Conservation (phyloP, 2,329 filamentous ascomycete genomes). For the Exutisphaerella laricina region DNA sequence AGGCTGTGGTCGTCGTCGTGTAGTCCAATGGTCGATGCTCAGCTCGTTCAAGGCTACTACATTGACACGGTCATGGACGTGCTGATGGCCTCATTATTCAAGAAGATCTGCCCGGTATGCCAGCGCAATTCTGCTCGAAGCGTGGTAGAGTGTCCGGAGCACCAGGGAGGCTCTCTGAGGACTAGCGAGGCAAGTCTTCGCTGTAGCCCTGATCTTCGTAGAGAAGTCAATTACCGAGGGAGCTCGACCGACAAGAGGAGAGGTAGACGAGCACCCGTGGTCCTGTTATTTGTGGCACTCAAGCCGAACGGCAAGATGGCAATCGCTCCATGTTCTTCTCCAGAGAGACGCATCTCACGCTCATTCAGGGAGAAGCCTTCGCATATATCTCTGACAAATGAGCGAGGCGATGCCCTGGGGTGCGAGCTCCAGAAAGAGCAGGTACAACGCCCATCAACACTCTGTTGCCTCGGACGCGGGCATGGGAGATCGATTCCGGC, state of each 20-base stretch:
- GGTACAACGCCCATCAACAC: background rate
- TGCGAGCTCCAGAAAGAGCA: background rate
- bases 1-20: background rate
- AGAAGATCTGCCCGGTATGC: too few species aligned
- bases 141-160: background rate
- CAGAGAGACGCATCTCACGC: background rate
- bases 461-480: too few species aligned
- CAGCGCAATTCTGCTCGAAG: too few species aligned
- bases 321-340: background rate
- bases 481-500: too few species aligned
- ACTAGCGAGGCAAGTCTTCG: too few species aligned
- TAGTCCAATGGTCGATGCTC: too few species aligned
- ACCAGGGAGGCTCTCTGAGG: background rate
- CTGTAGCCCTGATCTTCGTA: too few species aligned
- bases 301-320: background rate
- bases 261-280: background rate
- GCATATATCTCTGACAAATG: background rate
- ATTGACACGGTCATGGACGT: background rate
- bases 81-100: too few species aligned
- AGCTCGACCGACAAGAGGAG: background rate
- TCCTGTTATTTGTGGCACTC: background rate
- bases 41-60: too few species aligned
- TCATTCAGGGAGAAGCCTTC: background rate
- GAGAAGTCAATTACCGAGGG: too few species aligned
- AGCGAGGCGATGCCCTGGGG: background rate